These are phyloP conservation scores for Straminergon stramineum DNA, from an alignment of 225 moss, liverwort and hornwort genomes.

Conservation along the genomic window DNA sequence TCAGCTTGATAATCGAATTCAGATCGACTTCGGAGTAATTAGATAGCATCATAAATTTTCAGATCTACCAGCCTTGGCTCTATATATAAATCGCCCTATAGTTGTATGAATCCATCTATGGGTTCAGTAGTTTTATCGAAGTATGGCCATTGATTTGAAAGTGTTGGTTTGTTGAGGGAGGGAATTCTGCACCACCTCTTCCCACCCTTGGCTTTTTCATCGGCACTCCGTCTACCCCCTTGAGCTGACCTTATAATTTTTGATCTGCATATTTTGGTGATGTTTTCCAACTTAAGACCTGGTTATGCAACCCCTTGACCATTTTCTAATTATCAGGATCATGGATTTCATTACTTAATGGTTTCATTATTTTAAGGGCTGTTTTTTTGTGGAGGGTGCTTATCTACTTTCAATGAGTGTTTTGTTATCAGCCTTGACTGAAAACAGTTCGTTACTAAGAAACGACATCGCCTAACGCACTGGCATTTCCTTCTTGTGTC, in stretches of 20 bases:
- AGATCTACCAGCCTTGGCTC: neutral
- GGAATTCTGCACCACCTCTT: conserved; percentile 37
- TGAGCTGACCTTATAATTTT: conserved; percentile 42
- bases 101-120: neutral
- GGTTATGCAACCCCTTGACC: conserved; percentile 8
- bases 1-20: neutral
- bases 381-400: neutral
- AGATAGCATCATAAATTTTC: neutral
- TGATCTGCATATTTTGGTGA: conserved; percentile 41
- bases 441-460: neutral
- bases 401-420: neutral
- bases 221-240: conserved; percentile 32
- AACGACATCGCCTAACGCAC: neutral
- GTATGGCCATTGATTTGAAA: conserved; percentile 24
- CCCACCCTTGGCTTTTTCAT: conserved; percentile 31
- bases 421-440: neutral
- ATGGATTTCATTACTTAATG: neutral
- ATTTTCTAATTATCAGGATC: neutral
- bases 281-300: conserved; percentile 32
- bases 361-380: neutral
- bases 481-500: neutral
- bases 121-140: neutral
- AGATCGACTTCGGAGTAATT: neutral
- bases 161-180: conserved; percentile 44
- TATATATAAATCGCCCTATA: neutral